Percentiles rank a stretch among this genome's conserved stretches.
These are phyloP conservation scores for Hordeum pubiflorum DNA, from an alignment of 202 grass and related monocot genomes.

Conservation along the genomic window DNA sequence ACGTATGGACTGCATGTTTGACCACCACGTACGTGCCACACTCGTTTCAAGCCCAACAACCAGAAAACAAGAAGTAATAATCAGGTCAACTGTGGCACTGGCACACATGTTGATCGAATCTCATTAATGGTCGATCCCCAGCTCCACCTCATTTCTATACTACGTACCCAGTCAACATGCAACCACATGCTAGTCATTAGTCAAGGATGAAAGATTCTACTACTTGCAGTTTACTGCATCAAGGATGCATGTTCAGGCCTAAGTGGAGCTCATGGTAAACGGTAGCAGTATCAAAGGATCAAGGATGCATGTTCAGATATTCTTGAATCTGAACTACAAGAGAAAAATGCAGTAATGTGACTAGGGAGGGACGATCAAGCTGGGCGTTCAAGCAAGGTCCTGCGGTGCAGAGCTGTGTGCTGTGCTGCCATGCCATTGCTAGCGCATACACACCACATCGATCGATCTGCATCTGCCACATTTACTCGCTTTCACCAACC, in stretches of 20 bases:
- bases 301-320: not conserved
- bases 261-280: not conserved
- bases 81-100: conserved; percentile 29
- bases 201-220: not conserved
- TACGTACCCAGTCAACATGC: not conserved
- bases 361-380: not conserved
- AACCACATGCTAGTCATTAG: conserved; percentile 19
- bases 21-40: not conserved
- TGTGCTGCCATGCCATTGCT: not conserved
- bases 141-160: conserved; percentile 10
- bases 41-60: not conserved
- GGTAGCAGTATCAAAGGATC: not conserved
- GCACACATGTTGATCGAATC: conserved; percentile 32
- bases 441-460: not conserved
- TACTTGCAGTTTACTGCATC: not conserved
- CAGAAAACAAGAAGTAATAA: not conserved
- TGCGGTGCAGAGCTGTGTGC: not conserved
- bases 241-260: not conserved
- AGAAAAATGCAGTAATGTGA: not conserved
- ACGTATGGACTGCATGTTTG: conserved; percentile 10
- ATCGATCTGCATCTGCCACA: not conserved
- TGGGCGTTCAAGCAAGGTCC: not conserved
- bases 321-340: not conserved
- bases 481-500: conserved; percentile 46
- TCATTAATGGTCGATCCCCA: conserved; percentile 29